These are phyloP conservation scores for Phytopythium chamaehyphon DNA, from an alignment of 352 stramenopile species.

Conservation along the genomic window DNA sequence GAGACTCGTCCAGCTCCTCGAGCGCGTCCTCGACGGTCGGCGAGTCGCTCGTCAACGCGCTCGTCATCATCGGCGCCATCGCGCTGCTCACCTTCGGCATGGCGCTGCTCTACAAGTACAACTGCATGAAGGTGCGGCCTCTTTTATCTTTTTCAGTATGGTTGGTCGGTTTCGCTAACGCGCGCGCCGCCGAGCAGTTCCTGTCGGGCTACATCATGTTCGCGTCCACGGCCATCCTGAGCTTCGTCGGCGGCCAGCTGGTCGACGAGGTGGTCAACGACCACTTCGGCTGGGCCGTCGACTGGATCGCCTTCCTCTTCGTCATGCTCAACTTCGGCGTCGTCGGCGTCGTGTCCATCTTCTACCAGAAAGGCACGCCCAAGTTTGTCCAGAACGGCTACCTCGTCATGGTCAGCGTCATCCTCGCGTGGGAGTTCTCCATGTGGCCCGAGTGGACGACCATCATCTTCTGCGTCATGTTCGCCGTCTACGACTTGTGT, in stretches of 20 bases:
- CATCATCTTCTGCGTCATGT: conserved; percentile 91
- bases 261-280: conserved; percentile 77
- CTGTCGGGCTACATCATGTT: conserved; percentile 88
- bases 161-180: background rate
- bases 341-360: conserved; percentile 86
- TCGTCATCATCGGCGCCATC: conserved; percentile 88
- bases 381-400: conserved; percentile 93
- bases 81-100: conserved; percentile 85
- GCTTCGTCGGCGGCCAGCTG: conserved; percentile 82
- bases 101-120: conserved; percentile 88
- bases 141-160: background rate
- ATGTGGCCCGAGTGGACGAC: conserved; percentile 95
- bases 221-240: conserved; percentile 79
- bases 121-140: conserved; percentile 63
- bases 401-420: conserved; percentile 93
- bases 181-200: conserved; percentile 33
- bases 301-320: conserved; percentile 80
- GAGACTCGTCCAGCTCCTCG: conserved; percentile 32
- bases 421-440: conserved; percentile 97
- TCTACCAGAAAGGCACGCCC: conserved; percentile 84
- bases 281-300: conserved; percentile 65
- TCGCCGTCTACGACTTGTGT: conserved; percentile 98
- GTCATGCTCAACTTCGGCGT: conserved; percentile 91
- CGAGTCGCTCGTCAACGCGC: conserved; percentile 80
- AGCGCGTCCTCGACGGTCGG: conserved; percentile 36